These are phyloP conservation scores for Trypanosoma grayi DNA, from an alignment of 208 protist genomes.

Conservation along the genomic window DNA sequence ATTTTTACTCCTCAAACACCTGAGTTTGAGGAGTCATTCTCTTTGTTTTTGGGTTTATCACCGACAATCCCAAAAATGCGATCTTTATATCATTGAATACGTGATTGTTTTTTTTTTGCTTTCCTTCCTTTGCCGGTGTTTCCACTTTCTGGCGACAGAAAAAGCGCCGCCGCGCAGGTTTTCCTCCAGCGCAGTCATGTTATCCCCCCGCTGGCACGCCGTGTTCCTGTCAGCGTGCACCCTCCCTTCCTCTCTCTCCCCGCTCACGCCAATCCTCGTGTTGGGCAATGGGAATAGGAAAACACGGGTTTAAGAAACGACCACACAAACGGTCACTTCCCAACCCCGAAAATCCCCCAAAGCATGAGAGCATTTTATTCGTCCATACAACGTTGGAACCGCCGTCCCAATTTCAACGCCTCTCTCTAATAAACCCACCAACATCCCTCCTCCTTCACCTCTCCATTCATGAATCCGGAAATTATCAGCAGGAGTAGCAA, in stretches of 20 bases:
- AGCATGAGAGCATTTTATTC: constrained; percentile 96
- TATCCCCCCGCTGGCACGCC: constrained; percentile 96
- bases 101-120: too few species aligned
- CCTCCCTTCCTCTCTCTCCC: constrained; percentile 95
- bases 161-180: constrained; percentile 31
- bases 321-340: constrained; percentile 98
- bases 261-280: constrained; percentile 95
- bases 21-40: too few species aligned
- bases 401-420: constrained; percentile 96
- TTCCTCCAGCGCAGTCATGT: constrained; percentile 92
- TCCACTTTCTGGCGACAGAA: too few species aligned
- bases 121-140: too few species aligned
- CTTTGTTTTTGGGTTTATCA: too few species aligned
- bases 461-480: constrained; percentile 92
- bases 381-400: constrained; percentile 91
- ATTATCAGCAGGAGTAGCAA: constrained; percentile 98
- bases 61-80: too few species aligned
- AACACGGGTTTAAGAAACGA: constrained; percentile 83
- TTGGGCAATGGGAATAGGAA: constrained; percentile 98
- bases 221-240: constrained; percentile 92
- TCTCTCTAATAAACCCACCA: constrained; percentile 97
- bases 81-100: too few species aligned
- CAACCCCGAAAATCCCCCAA: constrained; percentile 95
- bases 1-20: too few species aligned
- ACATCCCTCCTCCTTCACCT: constrained; percentile 90